Evolutionary conservation across 83 land plant genomes (phyloP).

Genomic region (Larix sibirica): DNA sequence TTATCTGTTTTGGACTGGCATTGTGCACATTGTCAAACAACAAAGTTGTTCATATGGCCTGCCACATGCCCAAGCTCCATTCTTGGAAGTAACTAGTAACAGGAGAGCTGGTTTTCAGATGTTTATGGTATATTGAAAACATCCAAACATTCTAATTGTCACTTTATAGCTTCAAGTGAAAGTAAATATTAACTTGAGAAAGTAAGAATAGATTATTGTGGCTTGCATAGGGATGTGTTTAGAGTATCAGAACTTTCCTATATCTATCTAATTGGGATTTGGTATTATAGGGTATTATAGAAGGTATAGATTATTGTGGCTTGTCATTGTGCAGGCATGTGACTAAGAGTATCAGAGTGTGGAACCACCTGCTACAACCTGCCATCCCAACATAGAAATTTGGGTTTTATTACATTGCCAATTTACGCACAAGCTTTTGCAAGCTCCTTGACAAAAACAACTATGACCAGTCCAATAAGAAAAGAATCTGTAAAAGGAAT

Average conservation of each 20-base stretch:
- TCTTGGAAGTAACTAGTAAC: no score
- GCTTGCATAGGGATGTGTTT: not conserved
- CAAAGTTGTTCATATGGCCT: no score
- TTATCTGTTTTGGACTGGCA: not conserved
- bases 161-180: no score
- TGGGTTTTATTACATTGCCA: not conserved
- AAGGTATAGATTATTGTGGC: not conserved
- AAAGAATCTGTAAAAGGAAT: no score
- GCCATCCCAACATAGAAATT: not conserved
- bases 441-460: not conserved
- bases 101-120: no score
- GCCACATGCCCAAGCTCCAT: no score
- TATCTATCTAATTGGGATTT: not conserved
- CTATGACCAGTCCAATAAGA: no score
- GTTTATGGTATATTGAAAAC: no score
- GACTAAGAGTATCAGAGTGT: not conserved
- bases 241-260: not conserved
- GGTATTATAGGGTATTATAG: not conserved
- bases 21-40: not conserved
- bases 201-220: not conserved
- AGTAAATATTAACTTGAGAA: no score
- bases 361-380: not conserved
- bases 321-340: not conserved
- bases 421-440: not conserved
- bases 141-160: no score